Conservation (phyloP, 495 filamentous ascomycete species). For the Penicilliopsis zonata region DNA sequence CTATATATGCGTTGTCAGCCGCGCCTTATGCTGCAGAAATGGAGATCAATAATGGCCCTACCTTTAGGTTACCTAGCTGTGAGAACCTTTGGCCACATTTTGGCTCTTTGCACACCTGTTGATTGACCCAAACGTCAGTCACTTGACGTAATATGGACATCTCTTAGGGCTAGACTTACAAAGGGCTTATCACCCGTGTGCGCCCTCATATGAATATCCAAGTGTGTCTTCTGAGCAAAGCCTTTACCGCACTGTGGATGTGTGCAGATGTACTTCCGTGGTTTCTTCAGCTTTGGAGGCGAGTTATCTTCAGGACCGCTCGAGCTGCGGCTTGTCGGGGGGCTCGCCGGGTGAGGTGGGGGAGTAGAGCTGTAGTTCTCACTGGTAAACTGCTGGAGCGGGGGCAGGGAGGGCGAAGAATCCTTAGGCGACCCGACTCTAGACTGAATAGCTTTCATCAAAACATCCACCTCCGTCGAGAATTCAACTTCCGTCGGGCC, state of each 20-base stretch:
- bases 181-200: conserved; percentile 90
- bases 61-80: conserved; percentile 81
- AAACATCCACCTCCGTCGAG: conserved; percentile 72
- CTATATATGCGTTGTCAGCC: conserved; percentile 24
- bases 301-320: conserved; percentile 17
- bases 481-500: conserved; percentile 41
- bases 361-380: conserved; percentile 11
- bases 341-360: conserved; percentile 15
- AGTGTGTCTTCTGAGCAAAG: conserved; percentile 87
- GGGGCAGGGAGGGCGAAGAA: conserved; percentile 19
- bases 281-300: conserved; percentile 23
- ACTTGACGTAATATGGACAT: not conserved
- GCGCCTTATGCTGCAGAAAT: not conserved
- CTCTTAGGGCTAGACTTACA: conserved; percentile 54
- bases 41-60: conserved; percentile 20
- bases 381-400: conserved; percentile 22
- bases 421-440: conserved; percentile 29
- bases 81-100: conserved; percentile 74
- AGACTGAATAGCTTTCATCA: conserved; percentile 86
- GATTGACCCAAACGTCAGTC: conserved; percentile 2
- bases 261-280: conserved; percentile 58
- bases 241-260: conserved; percentile 66
- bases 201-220: conserved; percentile 81
- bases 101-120: conserved; percentile 59
- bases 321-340: conserved; percentile 10